These are phyloP conservation scores for Omphalea diandra DNA, from an alignment of 441 rosid genomes.

Conservation along the genomic window DNA sequence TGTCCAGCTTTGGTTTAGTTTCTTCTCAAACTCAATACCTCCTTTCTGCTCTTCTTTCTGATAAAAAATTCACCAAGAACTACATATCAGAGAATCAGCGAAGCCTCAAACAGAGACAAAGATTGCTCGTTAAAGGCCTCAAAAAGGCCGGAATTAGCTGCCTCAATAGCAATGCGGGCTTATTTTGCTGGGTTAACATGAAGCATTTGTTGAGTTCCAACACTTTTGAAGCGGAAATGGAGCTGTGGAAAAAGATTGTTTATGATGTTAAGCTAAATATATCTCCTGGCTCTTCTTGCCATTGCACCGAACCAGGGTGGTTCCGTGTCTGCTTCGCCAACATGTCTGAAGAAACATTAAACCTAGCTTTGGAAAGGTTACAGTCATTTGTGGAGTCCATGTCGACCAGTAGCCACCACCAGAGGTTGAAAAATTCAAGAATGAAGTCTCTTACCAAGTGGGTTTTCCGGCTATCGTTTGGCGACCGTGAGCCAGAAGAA, in stretches of 20 bases:
- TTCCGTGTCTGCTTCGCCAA: conserved; percentile 94
- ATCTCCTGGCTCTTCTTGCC: conserved; percentile 90
- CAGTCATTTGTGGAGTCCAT: conserved; percentile 57
- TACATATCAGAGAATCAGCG: conserved; percentile 72
- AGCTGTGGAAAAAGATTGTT: conserved; percentile 83
- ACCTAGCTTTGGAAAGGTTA: conserved; percentile 62
- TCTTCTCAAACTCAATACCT: conserved; percentile 93
- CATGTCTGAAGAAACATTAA: conserved; percentile 74
- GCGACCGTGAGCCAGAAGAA: conserved; percentile 58
- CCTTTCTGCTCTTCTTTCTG: conserved; percentile 74
- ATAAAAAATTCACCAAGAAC: conserved; percentile 68
- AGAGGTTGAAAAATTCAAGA: conserved; percentile 44
- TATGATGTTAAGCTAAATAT: conserved; percentile 80
- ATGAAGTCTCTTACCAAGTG: conserved; percentile 57
- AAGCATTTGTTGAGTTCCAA: conserved; percentile 64
- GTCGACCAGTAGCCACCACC: conserved; percentile 32
- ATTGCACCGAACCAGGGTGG: conserved; percentile 94
- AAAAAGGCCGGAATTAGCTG: conserved; percentile 61
- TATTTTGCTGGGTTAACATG: conserved; percentile 97
- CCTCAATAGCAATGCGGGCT: conserved; percentile 76
- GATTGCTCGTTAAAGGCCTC: conserved; percentile 66
- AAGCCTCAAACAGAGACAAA: conserved; percentile 58
- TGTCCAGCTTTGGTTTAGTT: conserved; percentile 96
- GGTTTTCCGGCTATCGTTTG: conserved; percentile 90
- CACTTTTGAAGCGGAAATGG: conserved; percentile 82